Evolutionary conservation across 108 stramenopile species (phyloP).

Genomic region (Skeletonema grethae): DNA sequence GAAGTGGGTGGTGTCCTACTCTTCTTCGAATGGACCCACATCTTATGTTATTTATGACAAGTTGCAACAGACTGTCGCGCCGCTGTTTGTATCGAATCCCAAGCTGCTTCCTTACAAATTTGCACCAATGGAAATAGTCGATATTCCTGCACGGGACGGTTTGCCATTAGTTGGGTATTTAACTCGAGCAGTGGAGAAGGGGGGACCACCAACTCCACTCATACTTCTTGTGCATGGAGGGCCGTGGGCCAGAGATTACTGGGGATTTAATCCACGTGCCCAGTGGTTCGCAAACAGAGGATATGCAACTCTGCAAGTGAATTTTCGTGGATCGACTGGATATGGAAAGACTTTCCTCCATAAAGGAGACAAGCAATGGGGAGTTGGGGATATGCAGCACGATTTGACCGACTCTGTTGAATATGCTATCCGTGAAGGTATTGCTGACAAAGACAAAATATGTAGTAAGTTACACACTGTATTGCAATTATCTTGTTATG

Average conservation of each 20-base stretch:
- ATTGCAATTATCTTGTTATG: neutral
- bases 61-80: conserved; percentile 31
- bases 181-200: conserved; percentile 43
- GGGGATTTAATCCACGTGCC: conserved; percentile 52
- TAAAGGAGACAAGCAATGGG: conserved; percentile 69
- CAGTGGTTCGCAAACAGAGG: conserved; percentile 73
- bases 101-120: conserved; percentile 53
- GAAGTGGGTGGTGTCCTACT: conserved; percentile 57
- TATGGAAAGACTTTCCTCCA: conserved; percentile 67
- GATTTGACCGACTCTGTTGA: conserved; percentile 64
- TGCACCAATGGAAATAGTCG: conserved; percentile 62
- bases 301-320: conserved; percentile 62
- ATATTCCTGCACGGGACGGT: conserved; percentile 57
- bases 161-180: conserved; percentile 59
- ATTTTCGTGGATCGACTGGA: conserved; percentile 65
- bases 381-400: conserved; percentile 70
- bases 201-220: conserved; percentile 41
- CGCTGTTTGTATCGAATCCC: conserved; percentile 59
- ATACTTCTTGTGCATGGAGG: conserved; percentile 68
- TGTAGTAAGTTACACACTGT: conserved; percentile 24
- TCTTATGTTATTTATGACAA: conserved; percentile 58
- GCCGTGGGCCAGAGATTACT: conserved; percentile 64
- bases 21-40: conserved; percentile 54
- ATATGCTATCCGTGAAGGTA: conserved; percentile 62
- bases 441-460: conserved; percentile 60